These are phyloP conservation scores for Aspergillus cristatus DNA, from an alignment of 495 filamentous ascomycete species.

Conservation along the genomic window DNA sequence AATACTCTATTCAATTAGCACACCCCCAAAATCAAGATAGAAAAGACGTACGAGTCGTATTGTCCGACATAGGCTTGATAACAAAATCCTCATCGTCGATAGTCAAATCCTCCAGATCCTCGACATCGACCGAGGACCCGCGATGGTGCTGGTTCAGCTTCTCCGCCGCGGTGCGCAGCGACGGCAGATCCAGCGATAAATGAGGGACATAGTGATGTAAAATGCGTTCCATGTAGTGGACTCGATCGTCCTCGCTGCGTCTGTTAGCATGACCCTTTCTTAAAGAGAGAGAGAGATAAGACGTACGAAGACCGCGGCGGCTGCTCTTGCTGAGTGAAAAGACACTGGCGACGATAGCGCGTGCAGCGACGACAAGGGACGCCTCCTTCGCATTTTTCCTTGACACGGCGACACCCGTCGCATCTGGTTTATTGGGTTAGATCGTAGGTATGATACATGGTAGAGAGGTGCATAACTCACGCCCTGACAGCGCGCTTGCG, in stretches of 20 bases:
- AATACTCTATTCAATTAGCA: conserved; percentile 31
- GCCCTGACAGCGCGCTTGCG: conserved; percentile 41
- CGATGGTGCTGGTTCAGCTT: conserved; percentile 31
- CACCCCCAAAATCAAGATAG: not conserved
- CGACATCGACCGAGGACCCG: conserved; percentile 23
- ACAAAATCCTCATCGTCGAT: conserved; percentile 39
- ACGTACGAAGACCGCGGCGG: conserved; percentile 25
- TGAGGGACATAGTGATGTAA: conserved; percentile 34
- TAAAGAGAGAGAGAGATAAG: conserved; percentile 3
- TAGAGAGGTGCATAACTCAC: conserved; percentile 17
- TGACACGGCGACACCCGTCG: conserved; percentile 40
- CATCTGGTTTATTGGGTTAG: conserved; percentile 19
- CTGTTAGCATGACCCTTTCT: too few relatives aligned
- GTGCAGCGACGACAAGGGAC: conserved; percentile 42
- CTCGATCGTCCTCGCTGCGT: conserved; percentile 27
- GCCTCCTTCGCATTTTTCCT: conserved; percentile 44
- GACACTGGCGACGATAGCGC: conserved; percentile 39
- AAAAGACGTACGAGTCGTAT: conserved; percentile 32
- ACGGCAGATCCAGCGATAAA: conserved; percentile 35
- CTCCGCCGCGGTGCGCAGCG: conserved; percentile 31
- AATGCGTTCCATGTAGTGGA: conserved; percentile 37
- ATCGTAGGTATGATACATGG: too few relatives aligned
- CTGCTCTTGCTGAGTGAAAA: conserved; percentile 37
- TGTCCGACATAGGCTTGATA: conserved; percentile 38
- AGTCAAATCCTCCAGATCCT: conserved; percentile 34